A percentile compares a stretch with the other conserved stretches of the same genome.
Conservation (phyloP, 1,284 basidiomycete genomes). For the Melampsora allii-populina region DNA sequence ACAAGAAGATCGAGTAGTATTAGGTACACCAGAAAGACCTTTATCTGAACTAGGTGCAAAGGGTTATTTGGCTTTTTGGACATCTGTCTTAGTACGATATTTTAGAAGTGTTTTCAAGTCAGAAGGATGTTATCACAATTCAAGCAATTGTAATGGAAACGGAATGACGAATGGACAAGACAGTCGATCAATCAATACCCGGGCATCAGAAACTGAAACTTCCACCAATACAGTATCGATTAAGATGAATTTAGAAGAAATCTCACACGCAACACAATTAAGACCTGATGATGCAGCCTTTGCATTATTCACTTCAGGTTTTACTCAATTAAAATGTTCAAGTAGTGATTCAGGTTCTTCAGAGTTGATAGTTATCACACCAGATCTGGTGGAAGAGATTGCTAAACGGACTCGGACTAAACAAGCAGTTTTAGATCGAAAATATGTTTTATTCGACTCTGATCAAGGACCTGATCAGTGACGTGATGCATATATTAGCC, state of each 20-base stretch:
- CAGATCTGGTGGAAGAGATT: slow-evolving; percentile 29
- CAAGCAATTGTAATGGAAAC: slow-evolving; percentile 29
- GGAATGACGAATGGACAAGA: slow-evolving; percentile 22
- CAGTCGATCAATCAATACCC: background rate
- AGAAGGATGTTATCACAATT: background rate
- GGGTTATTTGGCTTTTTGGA: slow-evolving; percentile 90
- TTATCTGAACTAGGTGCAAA: slow-evolving; percentile 86
- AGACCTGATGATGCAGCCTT: slow-evolving; percentile 81
- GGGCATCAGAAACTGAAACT: background rate
- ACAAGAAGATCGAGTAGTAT: slow-evolving; percentile 58
- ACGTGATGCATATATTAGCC: no score
- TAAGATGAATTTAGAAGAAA: slow-evolving; percentile 54
- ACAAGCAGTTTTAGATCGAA: slow-evolving; percentile 19
- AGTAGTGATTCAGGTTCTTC: background rate
- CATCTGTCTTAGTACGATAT: slow-evolving; percentile 75
- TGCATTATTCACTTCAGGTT: slow-evolving; percentile 63
- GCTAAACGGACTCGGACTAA: slow-evolving; percentile 7
- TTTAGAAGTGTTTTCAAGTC: slow-evolving; percentile 60
- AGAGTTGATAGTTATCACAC: slow-evolving; percentile 21
- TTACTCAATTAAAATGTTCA: slow-evolving; percentile 5
- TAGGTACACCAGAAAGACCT: slow-evolving; percentile 92
- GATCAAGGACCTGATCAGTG: no score
- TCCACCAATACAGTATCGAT: slow-evolving; percentile 58
- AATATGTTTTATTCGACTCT: slow-evolving; percentile 21
- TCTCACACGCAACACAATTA: slow-evolving; percentile 75